Evolutionary conservation across 2,329 filamentous ascomycete genomes (phyloP), one percentile per base, ranked within the genome.

Genomic region (Fusarium fracticaudum): DNA sequence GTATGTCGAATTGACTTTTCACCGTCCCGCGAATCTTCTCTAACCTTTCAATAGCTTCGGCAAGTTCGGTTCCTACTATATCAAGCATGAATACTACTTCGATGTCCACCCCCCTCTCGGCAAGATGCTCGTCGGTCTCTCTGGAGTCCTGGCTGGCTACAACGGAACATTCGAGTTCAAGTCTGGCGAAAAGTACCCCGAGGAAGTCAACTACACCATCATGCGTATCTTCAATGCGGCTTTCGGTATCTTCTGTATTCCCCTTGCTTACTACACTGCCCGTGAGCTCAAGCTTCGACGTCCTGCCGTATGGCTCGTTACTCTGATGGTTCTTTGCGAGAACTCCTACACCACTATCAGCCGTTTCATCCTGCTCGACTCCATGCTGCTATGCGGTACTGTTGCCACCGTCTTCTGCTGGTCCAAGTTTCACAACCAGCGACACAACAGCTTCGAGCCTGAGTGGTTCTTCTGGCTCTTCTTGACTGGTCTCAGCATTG

Each of bases 121-220:
- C 82, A 99, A 99, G 88, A 98, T 99, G 91, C 91, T 99, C 64
- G 96, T 99, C 78, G 96, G 96, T 72, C 89, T 99, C 59, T 98
- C 96, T 12, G 96, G 96, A 81, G 97, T 97, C 81, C 89, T 99
- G 71, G 97, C 96, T 76, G 96, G 96, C 76, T 99, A 99, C 88
- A 99, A 99, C 86, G 96, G 96, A 67, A 97, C 96, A 8, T 99
- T 99, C 85, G 96, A 99, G 81, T 99, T 99, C 89, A 99, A 99
- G 85, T 98, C 96, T 61, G 96, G 96, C 82, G 96, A 98, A 81
- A 95, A 90, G 62, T 99, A 99, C 82, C 96, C 96, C 17, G 91
- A 92, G 77, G 94, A 98, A 80, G 88, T 99, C 81, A 93, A 99
- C 87, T 99, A 97, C 84, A 97, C 95, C 78, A 98, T 98, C 81